Evolutionary conservation across 2,329 filamentous ascomycete species (phyloP), one percentile per base, ranked within the genome.

Genomic region (Rutstroemia sp.): DNA sequence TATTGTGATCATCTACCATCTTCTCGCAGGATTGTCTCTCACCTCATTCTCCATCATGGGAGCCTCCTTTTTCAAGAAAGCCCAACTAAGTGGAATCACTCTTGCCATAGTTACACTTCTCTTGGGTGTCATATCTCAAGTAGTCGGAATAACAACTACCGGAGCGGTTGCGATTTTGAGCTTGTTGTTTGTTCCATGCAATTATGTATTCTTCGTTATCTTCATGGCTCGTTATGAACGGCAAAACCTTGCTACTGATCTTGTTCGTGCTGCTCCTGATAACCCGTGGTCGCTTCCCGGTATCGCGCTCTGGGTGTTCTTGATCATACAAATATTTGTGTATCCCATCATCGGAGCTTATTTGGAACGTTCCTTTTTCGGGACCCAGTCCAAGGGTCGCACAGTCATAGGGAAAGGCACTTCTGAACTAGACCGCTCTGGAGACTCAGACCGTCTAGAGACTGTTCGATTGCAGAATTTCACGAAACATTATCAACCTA

Each of bases 11-110:
- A 70, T 92, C 51, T 89, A 87, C 70, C 87, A 91, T 64, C 73
- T 96, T 45, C 73, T 95, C 2, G 75, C 80, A n/a, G 92, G 92
- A 6, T 74, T 95, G 3, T 81, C 90, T 2, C 75, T 95, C 47
- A 82, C 87, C 0, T 94, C 88, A 45, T 87, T 91, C 69, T 89
- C 90, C 2, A 82, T 96, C 54, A 78, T 95, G 42, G 87, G 87
- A 25, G 89, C 87, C 0, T 82, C 88, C 8, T 87, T 96, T 65
- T 96, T 96, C 76, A 87, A 82, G 64, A 92, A 86, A 67, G 86
- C 92, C 0, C 92, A 96, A 70, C 80, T 96, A 4, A 94, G 88
- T 57, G 92, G 92, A 27, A 92, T 95, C 60, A 83, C 84, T 0
- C 80, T 88, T 42, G 86, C 87, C 8, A 84, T 96, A 25, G 73